Conservation (phyloP, 2,329 filamentous ascomycete genomes). For the Penicillium capsulatum region DNA sequence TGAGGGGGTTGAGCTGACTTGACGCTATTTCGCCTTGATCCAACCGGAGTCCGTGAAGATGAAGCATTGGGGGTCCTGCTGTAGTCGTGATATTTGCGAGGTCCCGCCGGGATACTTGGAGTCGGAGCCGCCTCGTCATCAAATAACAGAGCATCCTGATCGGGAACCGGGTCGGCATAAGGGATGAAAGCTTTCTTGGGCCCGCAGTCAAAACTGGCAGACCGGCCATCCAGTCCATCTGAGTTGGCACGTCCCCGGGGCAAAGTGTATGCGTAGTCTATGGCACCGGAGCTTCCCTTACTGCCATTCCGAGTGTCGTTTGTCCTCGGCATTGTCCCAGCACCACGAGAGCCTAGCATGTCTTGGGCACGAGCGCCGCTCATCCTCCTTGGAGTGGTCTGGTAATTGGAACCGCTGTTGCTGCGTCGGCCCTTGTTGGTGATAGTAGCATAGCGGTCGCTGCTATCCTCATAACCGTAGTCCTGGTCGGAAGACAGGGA, state of each 20-base stretch:
- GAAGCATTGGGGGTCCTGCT: slow-evolving; percentile 19
- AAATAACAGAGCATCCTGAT: slow-evolving; percentile 26
- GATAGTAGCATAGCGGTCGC: slow-evolving; percentile 41
- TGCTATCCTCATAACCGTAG: slow-evolving; percentile 36
- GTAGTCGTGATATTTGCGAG: slow-evolving; percentile 52
- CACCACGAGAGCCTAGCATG: slow-evolving; percentile 33
- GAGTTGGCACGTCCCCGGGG: slow-evolving; percentile 31
- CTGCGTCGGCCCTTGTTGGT: slow-evolving; percentile 59
- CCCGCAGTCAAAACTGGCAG: slow-evolving; percentile 45
- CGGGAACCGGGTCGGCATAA: slow-evolving; percentile 19
- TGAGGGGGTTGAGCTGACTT: slow-evolving; percentile 41
- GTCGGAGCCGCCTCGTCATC: slow-evolving; percentile 75
- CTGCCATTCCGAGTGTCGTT: slow-evolving; percentile 56
- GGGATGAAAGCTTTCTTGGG: slow-evolving; percentile 31
- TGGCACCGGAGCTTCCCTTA: slow-evolving; percentile 71
- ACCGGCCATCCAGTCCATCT: slow-evolving; percentile 34
- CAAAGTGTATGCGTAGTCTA: slow-evolving; percentile 61
- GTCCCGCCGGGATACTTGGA: slow-evolving; percentile 76
- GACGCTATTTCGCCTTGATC: slow-evolving; percentile 42
- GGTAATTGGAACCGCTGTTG: slow-evolving; percentile 74
- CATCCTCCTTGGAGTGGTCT: slow-evolving; percentile 56
- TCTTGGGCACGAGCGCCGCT: slow-evolving; percentile 56
- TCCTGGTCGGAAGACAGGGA: slow-evolving; percentile 57
- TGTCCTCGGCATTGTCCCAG: slow-evolving; percentile 22
- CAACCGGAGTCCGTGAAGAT: slow-evolving; percentile 30